Conservation (phyloP, 83 land plant species). For the Diphasiastrum complanatum region DNA sequence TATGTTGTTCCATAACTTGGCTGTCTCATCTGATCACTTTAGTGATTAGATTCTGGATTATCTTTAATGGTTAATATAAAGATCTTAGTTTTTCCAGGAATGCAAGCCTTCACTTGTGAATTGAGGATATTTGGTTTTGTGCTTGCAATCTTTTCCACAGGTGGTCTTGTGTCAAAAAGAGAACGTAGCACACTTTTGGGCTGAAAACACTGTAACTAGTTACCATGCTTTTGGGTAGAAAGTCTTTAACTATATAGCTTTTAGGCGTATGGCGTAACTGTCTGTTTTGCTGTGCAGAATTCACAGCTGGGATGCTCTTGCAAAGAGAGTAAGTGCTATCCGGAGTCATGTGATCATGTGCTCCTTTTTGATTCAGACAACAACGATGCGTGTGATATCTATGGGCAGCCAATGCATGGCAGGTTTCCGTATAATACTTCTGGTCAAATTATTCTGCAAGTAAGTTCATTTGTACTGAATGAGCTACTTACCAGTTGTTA, state of each 20-base stretch:
- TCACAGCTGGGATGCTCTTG: conserved; percentile 80
- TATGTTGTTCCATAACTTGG: no score
- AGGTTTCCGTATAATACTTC: conserved; percentile 80
- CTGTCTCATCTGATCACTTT: no score
- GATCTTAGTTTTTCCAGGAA: no score
- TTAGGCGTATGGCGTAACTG: background rate
- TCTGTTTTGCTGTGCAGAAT: conserved; percentile 44
- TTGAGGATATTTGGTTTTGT: no score
- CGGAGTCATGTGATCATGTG: conserved; percentile 81
- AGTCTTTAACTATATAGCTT: background rate
- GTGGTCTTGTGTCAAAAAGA: no score
- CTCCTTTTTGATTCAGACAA: conserved; percentile 82
- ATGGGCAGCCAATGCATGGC: conserved; percentile 73
- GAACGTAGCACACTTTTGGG: no score
- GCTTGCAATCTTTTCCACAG: no score
- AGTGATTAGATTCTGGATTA: no score
- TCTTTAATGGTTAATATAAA: no score
- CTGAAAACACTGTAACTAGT: no score
- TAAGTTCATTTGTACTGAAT: conserved; percentile 17
- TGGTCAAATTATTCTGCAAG: conserved; percentile 78
- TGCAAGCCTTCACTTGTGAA: no score
- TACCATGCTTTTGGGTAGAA: background rate
- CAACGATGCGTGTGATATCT: conserved; percentile 68
- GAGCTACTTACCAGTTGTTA: no score
- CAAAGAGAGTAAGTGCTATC: conserved; percentile 38